Conservation (phyloP, 768 basidiomycete genomes). For the Naganishia friedmannii region DNA sequence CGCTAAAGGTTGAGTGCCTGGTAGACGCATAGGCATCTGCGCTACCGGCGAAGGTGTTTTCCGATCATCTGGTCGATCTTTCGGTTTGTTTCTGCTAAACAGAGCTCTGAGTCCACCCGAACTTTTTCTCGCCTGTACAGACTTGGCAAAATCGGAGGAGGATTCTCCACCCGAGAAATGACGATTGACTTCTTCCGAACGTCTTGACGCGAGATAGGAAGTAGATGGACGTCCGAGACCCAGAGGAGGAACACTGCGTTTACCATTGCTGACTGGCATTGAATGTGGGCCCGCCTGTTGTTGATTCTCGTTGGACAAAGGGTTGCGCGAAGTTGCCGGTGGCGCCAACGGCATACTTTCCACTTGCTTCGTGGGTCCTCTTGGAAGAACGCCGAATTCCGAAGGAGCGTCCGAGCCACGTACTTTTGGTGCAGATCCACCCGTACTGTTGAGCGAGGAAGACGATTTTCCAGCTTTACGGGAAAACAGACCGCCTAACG, state of each 20-base stretch:
- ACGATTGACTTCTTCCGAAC: conserved; percentile 23
- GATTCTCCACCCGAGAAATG: conserved; percentile 1
- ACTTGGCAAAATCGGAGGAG: neutral
- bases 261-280: neutral
- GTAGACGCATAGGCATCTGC: conserved; percentile 1
- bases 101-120: conserved; percentile 47
- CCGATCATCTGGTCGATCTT: conserved; percentile 4
- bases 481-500: conserved; percentile 9
- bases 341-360: conserved; percentile 4
- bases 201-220: neutral
- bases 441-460: conserved; percentile 8
- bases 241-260: neutral
- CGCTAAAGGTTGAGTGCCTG: neutral
- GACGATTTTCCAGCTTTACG: conserved; percentile 3
- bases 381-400: conserved; percentile 10
- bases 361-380: neutral
- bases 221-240: conserved; percentile 14
- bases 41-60: neutral
- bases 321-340: neutral
- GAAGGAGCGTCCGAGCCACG: conserved; percentile 9
- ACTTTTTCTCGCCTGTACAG: conserved; percentile 43
- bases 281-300: neutral
- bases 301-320: neutral
- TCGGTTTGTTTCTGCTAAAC: conserved; percentile 40
- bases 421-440: neutral